Evolutionary conservation across 1,284 basidiomycete genomes (phyloP).

Genomic region (Boletellus deceptivus): DNA sequence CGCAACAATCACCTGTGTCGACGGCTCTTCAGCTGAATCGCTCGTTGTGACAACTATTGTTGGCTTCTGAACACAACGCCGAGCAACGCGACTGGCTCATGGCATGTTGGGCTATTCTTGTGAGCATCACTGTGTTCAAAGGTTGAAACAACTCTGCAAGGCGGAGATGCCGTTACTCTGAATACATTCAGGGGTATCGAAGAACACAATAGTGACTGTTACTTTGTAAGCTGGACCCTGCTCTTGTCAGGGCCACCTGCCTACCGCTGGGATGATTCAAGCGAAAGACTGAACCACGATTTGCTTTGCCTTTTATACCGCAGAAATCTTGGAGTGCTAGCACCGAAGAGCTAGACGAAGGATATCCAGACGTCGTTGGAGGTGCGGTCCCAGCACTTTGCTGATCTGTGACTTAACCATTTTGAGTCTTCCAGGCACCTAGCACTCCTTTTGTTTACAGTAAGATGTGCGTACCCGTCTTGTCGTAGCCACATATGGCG

Average conservation of each 20-base stretch:
- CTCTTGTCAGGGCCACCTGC: conserved; percentile 40
- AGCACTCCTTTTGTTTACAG: neutral
- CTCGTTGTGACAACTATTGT: conserved; percentile 56
- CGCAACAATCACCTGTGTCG: neutral
- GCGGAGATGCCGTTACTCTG: neutral
- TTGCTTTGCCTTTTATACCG: no score
- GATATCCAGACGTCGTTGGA: conserved; percentile 19
- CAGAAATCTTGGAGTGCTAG: no score
- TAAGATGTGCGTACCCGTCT: neutral
- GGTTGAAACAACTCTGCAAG: conserved; percentile 35
- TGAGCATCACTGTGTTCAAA: conserved; percentile 56
- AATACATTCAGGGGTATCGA: conserved; percentile 36
- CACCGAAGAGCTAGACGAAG: conserved; percentile 17
- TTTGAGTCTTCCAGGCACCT: neutral
- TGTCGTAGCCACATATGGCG: neutral
- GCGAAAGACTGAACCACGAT: conserved; percentile 38
- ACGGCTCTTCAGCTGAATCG: conserved; percentile 47
- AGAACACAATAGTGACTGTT: conserved; percentile 41
- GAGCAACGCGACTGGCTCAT: conserved; percentile 56
- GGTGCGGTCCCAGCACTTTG: neutral
- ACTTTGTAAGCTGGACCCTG: neutral
- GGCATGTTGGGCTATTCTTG: conserved; percentile 56
- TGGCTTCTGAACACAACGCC: neutral
- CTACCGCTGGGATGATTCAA: conserved; percentile 41
- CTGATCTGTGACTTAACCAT: neutral